These are phyloP conservation scores for Narthecium ossifragum DNA, from an alignment of 106 monocot species.

Conservation along the genomic window DNA sequence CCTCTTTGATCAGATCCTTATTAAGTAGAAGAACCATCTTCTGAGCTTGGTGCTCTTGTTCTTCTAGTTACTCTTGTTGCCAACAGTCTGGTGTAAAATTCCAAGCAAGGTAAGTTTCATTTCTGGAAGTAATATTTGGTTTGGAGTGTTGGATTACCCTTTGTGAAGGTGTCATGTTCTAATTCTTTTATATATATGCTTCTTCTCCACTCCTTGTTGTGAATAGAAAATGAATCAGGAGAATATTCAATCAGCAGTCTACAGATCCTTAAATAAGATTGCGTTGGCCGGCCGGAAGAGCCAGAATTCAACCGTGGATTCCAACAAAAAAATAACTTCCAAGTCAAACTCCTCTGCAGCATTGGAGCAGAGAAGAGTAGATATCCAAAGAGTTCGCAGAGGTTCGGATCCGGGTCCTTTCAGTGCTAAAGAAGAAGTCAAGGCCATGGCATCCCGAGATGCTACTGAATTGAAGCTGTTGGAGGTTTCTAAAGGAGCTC, in stretches of 20 bases:
- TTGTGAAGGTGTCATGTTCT: slow-evolving; percentile 4
- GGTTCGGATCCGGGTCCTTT: too few species aligned
- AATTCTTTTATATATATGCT: slow-evolving; percentile 13
- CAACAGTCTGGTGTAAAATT: neutral
- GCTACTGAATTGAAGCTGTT: slow-evolving; percentile 31
- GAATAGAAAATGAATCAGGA: slow-evolving; percentile 33
- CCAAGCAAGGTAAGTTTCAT: neutral
- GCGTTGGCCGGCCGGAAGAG: slow-evolving; percentile 8
- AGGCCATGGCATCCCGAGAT: too few species aligned
- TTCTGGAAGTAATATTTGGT: neutral
- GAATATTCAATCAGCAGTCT: slow-evolving; percentile 27
- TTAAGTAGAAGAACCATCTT: too few species aligned
- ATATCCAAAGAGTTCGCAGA: too few species aligned
- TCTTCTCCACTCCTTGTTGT: neutral
- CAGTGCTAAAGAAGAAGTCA: too few species aligned
- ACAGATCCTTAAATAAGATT: slow-evolving; percentile 39
- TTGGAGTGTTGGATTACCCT: neutral
- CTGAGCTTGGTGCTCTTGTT: too few species aligned
- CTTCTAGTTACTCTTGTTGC: too few species aligned
- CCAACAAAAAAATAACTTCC: too few species aligned
- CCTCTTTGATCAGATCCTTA: too few species aligned
- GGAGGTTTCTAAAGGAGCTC: slow-evolving; percentile 34
- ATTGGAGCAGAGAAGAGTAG: too few species aligned
- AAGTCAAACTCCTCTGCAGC: too few species aligned
- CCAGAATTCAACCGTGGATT: slow-evolving; percentile 1